Evolutionary conservation across 805 yeast genomes (phyloP).

Genomic region (Kodamaea neixiangensis): DNA sequence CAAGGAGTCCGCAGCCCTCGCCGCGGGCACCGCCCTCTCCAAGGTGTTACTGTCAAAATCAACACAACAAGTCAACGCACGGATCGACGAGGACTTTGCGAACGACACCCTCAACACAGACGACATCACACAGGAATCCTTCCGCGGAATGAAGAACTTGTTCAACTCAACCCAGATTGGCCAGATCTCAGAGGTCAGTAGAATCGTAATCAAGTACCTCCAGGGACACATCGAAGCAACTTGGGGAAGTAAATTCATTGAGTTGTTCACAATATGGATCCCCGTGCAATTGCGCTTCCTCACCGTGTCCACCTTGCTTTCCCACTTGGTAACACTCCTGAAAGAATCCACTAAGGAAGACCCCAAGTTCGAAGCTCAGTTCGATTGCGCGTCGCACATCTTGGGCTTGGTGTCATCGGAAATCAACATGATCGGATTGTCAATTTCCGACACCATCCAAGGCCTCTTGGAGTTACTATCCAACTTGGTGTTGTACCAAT

Average conservation of each 20-base stretch:
- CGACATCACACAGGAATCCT: slow-evolving; percentile 48
- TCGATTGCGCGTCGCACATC: slow-evolving; percentile 46
- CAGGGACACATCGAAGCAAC: slow-evolving; percentile 30
- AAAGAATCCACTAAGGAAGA: slow-evolving; percentile 17
- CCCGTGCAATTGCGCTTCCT: slow-evolving; percentile 79
- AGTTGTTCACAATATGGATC: slow-evolving; percentile 69
- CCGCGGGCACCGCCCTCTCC: slow-evolving; percentile 18
- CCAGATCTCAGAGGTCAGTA: slow-evolving; percentile 60
- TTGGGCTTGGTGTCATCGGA: slow-evolving; percentile 69
- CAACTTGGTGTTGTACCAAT: slow-evolving; percentile 27
- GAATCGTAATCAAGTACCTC: slow-evolving; percentile 45
- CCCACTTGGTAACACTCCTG: slow-evolving; percentile 27
- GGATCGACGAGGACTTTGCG: slow-evolving; percentile 30
- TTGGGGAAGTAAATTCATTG: slow-evolving; percentile 63
- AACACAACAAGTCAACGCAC: slow-evolving; percentile 12
- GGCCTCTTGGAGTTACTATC: slow-evolving; percentile 55
- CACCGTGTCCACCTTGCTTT: slow-evolving; percentile 49
- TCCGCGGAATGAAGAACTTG: slow-evolving; percentile 53
- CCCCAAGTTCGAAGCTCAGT: slow-evolving; percentile 26
- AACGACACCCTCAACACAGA: slow-evolving; percentile 36
- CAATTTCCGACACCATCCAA: slow-evolving; percentile 76
- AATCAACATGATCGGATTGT: slow-evolving; percentile 83
- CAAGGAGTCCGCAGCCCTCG: slow-evolving; percentile 9
- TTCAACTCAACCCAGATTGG: slow-evolving; percentile 65
- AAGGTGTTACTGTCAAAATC: slow-evolving; percentile 29